Percentiles rank a stretch among this genome's conserved stretches.
phyloP scores from a whole-genome alignment of 192 early-diverging fungal genomes.

The Spinellus fusiger region DNA sequence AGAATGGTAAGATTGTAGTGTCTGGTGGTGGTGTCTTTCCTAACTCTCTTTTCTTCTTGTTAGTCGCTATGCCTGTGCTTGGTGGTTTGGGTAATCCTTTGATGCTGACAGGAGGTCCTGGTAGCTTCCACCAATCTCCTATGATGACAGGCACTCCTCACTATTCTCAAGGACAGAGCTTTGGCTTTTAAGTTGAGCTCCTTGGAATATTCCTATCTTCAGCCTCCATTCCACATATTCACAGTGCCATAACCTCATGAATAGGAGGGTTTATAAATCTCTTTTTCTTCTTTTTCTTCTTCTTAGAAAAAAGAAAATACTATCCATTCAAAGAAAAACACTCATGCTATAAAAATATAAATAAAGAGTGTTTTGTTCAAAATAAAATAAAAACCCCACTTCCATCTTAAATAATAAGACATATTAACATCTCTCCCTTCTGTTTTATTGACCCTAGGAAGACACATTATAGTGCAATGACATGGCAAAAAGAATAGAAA shows the following conservation, averaged over 20 bases:
- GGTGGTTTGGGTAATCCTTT: slow-evolving; percentile 70
- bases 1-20: slow-evolving; percentile 22
- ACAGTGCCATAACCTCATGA: too few relatives aligned
- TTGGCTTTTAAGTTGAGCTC: neutral
- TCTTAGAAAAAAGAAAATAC: neutral
- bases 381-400: neutral
- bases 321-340: too few relatives aligned
- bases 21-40: neutral
- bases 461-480: too few relatives aligned
- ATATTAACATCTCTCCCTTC: neutral
- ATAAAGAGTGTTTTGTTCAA: too few relatives aligned
- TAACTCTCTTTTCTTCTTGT: slow-evolving; percentile 8
- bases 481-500: too few relatives aligned
- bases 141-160: slow-evolving; percentile 22
- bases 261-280: neutral
- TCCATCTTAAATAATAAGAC: neutral
- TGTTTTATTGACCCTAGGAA: too few relatives aligned
- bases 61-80: slow-evolving; percentile 40
- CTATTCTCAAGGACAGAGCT: neutral
- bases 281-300: slow-evolving; percentile 2
- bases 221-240: neutral
- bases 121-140: slow-evolving; percentile 23
- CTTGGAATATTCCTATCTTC: neutral
- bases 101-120: slow-evolving; percentile 60
- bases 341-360: too few relatives aligned